Percentiles rank a stretch among this genome's conserved stretches.
These are phyloP conservation scores for Malassezia caprae DNA, from an alignment of 1,284 basidiomycete genomes.

Conservation along the genomic window DNA sequence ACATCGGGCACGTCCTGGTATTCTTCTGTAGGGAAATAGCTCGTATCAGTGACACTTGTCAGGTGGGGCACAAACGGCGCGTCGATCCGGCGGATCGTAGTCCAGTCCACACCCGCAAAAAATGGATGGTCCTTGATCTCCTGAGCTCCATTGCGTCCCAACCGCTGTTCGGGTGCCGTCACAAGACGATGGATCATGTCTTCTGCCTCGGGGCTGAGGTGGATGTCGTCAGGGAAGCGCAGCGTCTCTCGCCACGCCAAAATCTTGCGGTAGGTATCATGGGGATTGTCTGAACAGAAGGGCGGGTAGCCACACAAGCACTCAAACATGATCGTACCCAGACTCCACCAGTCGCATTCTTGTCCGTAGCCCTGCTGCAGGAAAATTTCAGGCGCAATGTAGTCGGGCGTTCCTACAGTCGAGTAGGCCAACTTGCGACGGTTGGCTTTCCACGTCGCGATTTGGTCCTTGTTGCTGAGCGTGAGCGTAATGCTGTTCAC, in stretches of 20 bases:
- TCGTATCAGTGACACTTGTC: slow-evolving; percentile 73
- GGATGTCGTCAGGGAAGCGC: slow-evolving; percentile 87
- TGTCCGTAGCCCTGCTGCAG: slow-evolving; percentile 93
- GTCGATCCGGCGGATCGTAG: slow-evolving; percentile 76
- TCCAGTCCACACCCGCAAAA: slow-evolving; percentile 94
- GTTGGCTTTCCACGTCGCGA: slow-evolving; percentile 93
- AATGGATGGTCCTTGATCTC: slow-evolving; percentile 90
- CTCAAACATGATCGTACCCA: slow-evolving; percentile 91
- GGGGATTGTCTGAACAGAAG: slow-evolving; percentile 93
- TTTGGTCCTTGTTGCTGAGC: slow-evolving; percentile 43
- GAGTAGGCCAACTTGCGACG: slow-evolving; percentile 92
- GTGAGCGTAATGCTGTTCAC: slow-evolving; percentile 48
- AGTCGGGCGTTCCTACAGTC: slow-evolving; percentile 96
- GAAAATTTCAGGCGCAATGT: slow-evolving; percentile 98
- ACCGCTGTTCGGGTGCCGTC: slow-evolving; percentile 67
- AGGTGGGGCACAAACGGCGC: slow-evolving; percentile 91
- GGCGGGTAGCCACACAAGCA: slow-evolving; percentile 91
- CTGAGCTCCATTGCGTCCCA: slow-evolving; percentile 58
- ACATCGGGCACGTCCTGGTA: slow-evolving; percentile 67
- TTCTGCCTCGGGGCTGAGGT: slow-evolving; percentile 81
- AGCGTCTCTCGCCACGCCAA: slow-evolving; percentile 84
- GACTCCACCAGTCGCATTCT: slow-evolving; percentile 90
- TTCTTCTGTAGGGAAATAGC: slow-evolving; percentile 94
- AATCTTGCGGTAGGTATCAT: slow-evolving; percentile 97
- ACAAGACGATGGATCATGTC: slow-evolving; percentile 76